Evolutionary conservation across 345 rosid genomes (phyloP), one percentile per base, ranked within the genome.

Genomic region (Syzygium jambos): DNA sequence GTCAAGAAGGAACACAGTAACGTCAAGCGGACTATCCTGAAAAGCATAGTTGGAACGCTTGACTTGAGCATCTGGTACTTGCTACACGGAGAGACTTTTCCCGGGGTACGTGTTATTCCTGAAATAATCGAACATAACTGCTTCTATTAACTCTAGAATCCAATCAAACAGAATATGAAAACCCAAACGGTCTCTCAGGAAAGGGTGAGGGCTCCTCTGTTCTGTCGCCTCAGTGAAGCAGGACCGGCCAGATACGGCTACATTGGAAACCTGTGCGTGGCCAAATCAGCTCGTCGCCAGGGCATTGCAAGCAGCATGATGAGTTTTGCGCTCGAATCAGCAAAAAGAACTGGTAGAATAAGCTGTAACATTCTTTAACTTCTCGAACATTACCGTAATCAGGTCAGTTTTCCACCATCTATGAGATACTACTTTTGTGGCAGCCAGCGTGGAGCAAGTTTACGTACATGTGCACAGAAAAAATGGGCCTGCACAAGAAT

Each of bases 41-140:
- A 93, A 92, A 95, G 98, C 92, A 95, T 96, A 16, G 98, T 94
- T 53, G 99, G 97, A 87, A 97, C 99, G 65, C 99, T 97, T 78
- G 98, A 96, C 91, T 90, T 94, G 90, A 95, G 94, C 89, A 89
- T 96, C 78, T 92, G 93, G 12, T 87, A 90, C 90, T 93, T 94
- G 87, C 85, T 93, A 88, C 94, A 91, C 25, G 98, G 97, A 88
- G 98, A 96, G 93, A 95, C 94, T 54, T 94, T 94, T 91, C 99
- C 99, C 19, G 98, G 95, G 98, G 98, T 96, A 84, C 73, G 49
- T 25, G 7, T 68, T 68, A 68, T 25, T 68, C 23, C 46, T 68
- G 22, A 68, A 34, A 11, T 68, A 38, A 34, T 68, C 46, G 0
- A 19, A 34, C 78, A 17, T 34, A 2, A 8, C 43, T 49, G 49